phyloP scores from a whole-genome alignment of 2,329 filamentous ascomycete genomes.

The Hymenoscyphus fructigenus region DNA sequence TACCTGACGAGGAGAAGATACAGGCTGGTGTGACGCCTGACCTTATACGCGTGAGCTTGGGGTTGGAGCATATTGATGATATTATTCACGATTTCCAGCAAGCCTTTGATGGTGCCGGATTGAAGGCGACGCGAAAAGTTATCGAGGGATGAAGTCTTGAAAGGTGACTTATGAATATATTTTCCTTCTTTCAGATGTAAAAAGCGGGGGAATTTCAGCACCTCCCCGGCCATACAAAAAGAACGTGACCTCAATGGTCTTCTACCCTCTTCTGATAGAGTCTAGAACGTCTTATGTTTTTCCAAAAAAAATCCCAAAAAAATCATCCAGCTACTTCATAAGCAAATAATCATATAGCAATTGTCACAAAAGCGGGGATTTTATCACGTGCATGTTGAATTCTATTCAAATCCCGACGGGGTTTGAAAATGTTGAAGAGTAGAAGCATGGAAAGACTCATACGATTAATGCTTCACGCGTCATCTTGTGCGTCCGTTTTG shows the following conservation, averaged over 20 bases:
- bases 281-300: no score
- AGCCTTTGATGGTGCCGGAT: constrained; percentile 20
- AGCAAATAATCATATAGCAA: background rate
- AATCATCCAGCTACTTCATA: no score
- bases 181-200: background rate
- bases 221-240: no score
- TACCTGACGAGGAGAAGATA: constrained; percentile 58
- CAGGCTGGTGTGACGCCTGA: constrained; percentile 62
- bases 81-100: constrained; percentile 62
- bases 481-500: background rate
- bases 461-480: background rate
- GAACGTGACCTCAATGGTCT: background rate
- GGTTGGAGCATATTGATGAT: constrained; percentile 68
- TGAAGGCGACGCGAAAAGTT: constrained; percentile 7
- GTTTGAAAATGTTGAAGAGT: background rate
- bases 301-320: no score
- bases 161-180: background rate
- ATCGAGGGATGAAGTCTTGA: background rate
- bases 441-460: background rate
- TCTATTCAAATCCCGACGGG: background rate
- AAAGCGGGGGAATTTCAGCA: no score
- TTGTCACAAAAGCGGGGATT: background rate
- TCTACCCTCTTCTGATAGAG: background rate
- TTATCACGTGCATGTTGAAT: background rate
- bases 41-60: constrained; percentile 42